Evolutionary conservation across 2,329 filamentous ascomycete species (phyloP).

Genomic region (Penicillium hordei): DNA sequence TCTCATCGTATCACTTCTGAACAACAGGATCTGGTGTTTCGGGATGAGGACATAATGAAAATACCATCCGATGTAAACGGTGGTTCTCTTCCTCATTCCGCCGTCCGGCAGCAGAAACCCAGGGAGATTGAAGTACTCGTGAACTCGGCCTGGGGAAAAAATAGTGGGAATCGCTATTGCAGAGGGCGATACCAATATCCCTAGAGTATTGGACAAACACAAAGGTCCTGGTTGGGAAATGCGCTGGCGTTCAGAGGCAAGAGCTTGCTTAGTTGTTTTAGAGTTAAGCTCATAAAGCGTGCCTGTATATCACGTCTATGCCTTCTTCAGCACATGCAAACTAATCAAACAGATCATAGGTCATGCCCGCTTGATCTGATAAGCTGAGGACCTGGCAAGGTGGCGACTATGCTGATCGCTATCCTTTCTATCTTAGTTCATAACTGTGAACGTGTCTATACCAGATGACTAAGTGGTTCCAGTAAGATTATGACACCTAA

Average conservation of each 20-base stretch:
- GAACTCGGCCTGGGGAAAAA: not conserved
- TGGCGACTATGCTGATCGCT: not conserved
- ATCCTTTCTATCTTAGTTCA: not conserved
- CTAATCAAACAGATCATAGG: not conserved
- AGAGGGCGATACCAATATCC: not conserved
- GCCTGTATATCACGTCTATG: not conserved
- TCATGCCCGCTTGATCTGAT: not conserved
- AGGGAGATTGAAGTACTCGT: not conserved
- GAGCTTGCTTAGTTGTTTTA: not conserved
- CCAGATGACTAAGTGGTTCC: not conserved
- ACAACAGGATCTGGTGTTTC: not conserved
- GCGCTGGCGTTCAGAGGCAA: not conserved
- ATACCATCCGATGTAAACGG: not conserved
- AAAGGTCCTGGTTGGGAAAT: not conserved
- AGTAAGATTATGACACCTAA: not conserved
- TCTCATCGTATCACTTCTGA: not conserved
- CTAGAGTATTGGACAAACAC: not conserved
- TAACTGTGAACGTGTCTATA: not conserved
- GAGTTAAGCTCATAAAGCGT: not conserved
- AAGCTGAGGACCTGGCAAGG: not conserved
- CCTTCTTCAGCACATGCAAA: not conserved
- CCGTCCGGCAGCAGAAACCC: not conserved
- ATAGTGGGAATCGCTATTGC: not conserved
- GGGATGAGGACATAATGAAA: not conserved
- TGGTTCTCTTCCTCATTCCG: no score